Evolutionary conservation across 1,139 yeast genomes (phyloP).

Genomic region (Protomyces macrosporus): DNA sequence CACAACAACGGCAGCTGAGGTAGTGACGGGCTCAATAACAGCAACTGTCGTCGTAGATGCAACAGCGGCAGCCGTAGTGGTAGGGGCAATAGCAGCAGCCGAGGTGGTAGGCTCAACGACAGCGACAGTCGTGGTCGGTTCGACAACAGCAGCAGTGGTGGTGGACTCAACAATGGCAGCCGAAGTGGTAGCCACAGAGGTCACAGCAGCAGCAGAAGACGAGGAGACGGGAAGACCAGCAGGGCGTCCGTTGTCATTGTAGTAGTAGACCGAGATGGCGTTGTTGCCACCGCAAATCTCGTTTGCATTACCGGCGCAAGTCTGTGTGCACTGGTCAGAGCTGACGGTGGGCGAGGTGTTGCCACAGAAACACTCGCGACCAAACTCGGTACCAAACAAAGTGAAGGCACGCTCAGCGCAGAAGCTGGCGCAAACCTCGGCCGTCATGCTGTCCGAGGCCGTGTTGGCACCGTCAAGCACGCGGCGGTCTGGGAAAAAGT

Average conservation of each 20-base stretch:
- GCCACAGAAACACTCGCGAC: constrained; percentile 1
- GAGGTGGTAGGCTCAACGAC: neutral
- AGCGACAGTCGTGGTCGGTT: neutral
- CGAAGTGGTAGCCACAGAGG: neutral
- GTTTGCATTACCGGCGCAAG: neutral
- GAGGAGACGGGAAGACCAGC: neutral
- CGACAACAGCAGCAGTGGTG: neutral
- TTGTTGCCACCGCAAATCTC: constrained; percentile 2
- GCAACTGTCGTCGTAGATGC: neutral
- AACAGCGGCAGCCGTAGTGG: neutral
- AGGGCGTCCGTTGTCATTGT: neutral
- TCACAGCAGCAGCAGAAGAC: neutral
- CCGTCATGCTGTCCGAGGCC: neutral
- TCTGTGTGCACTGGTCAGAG: neutral
- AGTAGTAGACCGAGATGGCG: neutral
- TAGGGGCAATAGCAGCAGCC: neutral
- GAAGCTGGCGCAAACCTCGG: neutral
- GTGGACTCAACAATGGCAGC: neutral
- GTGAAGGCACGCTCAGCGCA: neutral
- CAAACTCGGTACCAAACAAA: neutral
- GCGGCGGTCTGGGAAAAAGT: neutral
- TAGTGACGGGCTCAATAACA: neutral
- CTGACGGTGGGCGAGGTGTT: neutral
- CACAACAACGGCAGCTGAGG: neutral
- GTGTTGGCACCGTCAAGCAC: constrained; percentile 1